Conservation (phyloP, 495 filamentous ascomycete species). For the Chaetomium fimeti region DNA sequence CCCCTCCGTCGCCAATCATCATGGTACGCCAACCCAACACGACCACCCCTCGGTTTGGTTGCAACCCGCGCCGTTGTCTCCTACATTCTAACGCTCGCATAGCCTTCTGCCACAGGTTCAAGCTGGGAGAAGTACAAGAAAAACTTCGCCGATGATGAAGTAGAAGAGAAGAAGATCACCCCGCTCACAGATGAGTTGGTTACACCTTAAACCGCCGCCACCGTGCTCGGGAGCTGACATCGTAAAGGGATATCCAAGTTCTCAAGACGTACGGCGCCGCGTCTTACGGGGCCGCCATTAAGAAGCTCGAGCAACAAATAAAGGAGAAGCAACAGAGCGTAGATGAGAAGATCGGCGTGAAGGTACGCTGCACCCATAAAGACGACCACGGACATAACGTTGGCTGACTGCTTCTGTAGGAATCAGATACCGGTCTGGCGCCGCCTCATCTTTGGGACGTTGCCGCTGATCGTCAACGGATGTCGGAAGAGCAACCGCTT, state of each 20-base stretch:
- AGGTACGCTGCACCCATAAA: constrained; percentile 35
- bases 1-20: constrained; percentile 19
- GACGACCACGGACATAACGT: not conserved
- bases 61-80: not conserved
- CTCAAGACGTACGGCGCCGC: constrained; percentile 98
- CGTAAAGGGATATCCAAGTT: constrained; percentile 88
- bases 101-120: constrained; percentile 87
- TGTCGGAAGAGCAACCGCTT: constrained; percentile 95
- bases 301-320: constrained; percentile 97
- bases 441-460: constrained; percentile 99
- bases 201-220: not conserved
- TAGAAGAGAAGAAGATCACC: constrained; percentile 98
- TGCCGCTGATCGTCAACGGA: constrained; percentile 93
- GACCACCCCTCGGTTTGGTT: not conserved
- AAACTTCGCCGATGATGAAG: constrained; percentile 92
- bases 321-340: constrained; percentile 95
- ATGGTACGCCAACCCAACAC: constrained; percentile 28
- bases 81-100: constrained; percentile 23
- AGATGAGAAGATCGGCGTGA: constrained; percentile 90
- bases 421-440: constrained; percentile 97
- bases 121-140: constrained; percentile 99
- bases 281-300: constrained; percentile 86
- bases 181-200: constrained; percentile 92
- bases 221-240: constrained; percentile 40
- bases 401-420: constrained; percentile 48